Evolutionary conservation across 441 rosid species (phyloP), one percentile per base, ranked within the genome.

Genomic region (Populus trichocarpa): DNA sequence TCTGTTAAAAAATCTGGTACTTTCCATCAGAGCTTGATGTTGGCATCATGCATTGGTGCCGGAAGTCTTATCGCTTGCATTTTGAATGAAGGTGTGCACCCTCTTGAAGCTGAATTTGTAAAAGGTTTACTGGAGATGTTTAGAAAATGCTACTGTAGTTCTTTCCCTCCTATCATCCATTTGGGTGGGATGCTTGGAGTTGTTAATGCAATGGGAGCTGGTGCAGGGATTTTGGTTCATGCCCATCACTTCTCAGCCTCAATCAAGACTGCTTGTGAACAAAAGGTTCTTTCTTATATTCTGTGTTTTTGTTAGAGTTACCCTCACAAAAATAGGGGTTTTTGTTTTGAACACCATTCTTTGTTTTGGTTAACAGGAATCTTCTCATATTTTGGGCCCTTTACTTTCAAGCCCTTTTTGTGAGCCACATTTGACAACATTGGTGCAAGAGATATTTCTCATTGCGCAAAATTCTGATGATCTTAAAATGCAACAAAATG

Each of bases 101-200:
- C 90, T 80, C 66, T 92, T 83, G 88, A 90, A 77, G 83, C 82
- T 78, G 91, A 87, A 80, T 38, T 67, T 22, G 77, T 95, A 72
- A 87, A 87, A 81, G 75, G 77, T 67, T 90, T 90, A 59, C 78
- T 94, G 78, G 92, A 90, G 70, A 79, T 92, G 80, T 91, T 91
- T 76, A 92, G 87, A 79, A 90, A 81, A 79, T 94, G 98, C 79
- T 96, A 93, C 80, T 88, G 94, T 74, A 85, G 81, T 77, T 84
- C 92, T 77, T 78, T 83, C 78, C 96, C 94, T 82, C 80, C 90
- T 18, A 81, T 87, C 73, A 80, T 88, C 78, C 92, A 90, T 79
- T 80, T 92, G 81, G 96, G 97, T 78, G 99, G 93, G 71, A 94
- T 96, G 97, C 89, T 93, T 75, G 99, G 98, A 80, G 84, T 94